phyloP scores from a whole-genome alignment of 768 basidiomycete genomes.

The Mrakia hoshinonis region DNA sequence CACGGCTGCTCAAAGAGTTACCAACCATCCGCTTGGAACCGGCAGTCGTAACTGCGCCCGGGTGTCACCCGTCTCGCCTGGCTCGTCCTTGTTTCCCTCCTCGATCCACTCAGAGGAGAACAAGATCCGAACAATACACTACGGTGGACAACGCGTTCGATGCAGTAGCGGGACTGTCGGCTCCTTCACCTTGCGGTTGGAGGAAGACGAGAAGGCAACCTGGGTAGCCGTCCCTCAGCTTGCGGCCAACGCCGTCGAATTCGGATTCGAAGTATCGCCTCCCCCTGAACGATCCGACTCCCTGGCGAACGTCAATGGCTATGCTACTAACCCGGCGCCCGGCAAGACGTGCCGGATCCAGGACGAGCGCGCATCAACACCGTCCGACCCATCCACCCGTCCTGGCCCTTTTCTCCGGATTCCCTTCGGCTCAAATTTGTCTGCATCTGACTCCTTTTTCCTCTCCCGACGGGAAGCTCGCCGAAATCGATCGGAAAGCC shows the following conservation, averaged over 20 bases:
- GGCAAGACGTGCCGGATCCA: conserved; percentile 6
- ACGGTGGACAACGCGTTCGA: background rate
- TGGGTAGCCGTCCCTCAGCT: background rate
- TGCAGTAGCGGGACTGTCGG: background rate
- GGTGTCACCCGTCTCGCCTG: background rate
- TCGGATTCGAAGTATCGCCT: too few relatives aligned
- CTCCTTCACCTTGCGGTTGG: background rate
- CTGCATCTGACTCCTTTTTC: conserved; percentile 1
- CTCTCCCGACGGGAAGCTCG: conserved; percentile 6
- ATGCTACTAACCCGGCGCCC: background rate
- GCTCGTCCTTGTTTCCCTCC: background rate
- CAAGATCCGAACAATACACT: background rate
- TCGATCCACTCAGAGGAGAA: background rate
- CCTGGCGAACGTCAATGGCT: background rate
- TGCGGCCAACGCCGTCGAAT: conserved; percentile 3
- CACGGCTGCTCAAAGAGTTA: background rate
- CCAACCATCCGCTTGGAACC: background rate
- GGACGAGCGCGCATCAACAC: background rate
- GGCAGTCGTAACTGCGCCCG: background rate
- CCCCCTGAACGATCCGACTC: background rate
- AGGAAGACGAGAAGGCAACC: background rate
- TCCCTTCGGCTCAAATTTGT: background rate
- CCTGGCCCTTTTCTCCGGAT: background rate
- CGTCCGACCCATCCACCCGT: background rate
- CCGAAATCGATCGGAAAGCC: conserved; percentile 3